Conservation (phyloP, 1,139 yeast species). For the Protomyces inundatus region DNA sequence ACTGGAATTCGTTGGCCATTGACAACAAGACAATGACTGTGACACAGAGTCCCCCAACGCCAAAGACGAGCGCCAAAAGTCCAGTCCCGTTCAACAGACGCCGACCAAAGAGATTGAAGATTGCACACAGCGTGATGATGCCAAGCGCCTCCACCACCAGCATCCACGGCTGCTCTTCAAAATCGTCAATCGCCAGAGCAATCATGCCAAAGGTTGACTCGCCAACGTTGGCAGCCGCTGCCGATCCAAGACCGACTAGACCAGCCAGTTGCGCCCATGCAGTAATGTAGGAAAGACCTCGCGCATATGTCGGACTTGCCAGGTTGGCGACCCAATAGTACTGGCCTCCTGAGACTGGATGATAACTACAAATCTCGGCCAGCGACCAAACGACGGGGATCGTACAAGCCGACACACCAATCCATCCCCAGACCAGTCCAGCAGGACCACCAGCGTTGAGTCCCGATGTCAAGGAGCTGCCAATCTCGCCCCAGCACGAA, state of each 20-base stretch:
- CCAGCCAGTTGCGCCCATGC: constrained; percentile 34
- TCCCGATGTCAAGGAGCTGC: constrained; percentile 41
- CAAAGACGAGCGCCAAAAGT: constrained; percentile 34
- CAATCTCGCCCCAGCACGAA: constrained; percentile 42
- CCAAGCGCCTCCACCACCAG: constrained; percentile 29
- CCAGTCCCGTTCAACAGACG: constrained; percentile 33
- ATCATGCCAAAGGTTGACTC: constrained; percentile 34
- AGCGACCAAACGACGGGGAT: constrained; percentile 55
- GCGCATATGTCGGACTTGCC: constrained; percentile 33
- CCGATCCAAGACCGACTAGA: constrained; percentile 34
- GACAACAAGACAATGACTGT: constrained; percentile 34
- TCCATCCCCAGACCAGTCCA: constrained; percentile 68
- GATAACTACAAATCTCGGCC: constrained; percentile 60
- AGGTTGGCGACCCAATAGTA: constrained; percentile 35
- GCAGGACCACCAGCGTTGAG: constrained; percentile 41
- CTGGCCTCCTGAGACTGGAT: constrained; percentile 53
- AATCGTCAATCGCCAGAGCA: constrained; percentile 29
- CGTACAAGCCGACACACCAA: constrained; percentile 54
- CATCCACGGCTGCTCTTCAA: constrained; percentile 29
- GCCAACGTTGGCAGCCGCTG: constrained; percentile 34
- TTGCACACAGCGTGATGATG: constrained; percentile 20
- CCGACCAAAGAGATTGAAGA: constrained; percentile 33
- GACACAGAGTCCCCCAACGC: constrained; percentile 33
- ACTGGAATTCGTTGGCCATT: constrained; percentile 33
- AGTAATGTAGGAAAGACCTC: constrained; percentile 29